phyloP scores from a whole-genome alignment of 1,284 basidiomycete species.

The Pterula multifida region DNA sequence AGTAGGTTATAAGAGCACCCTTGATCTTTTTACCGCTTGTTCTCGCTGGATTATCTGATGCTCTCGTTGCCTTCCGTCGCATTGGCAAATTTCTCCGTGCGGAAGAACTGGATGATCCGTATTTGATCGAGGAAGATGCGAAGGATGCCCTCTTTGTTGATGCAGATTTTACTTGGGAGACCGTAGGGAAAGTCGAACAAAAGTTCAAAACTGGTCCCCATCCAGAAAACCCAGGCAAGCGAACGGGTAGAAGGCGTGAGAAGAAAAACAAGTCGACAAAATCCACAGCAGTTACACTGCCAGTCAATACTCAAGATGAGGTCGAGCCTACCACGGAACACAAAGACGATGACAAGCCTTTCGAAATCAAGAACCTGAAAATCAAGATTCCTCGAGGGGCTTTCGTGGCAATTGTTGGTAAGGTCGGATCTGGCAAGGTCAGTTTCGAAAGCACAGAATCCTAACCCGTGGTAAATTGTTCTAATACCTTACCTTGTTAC shows the following conservation, averaged over 20 bases:
- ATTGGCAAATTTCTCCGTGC: constrained; percentile 36
- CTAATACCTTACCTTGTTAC: background rate
- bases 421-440: constrained; percentile 29
- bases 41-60: constrained; percentile 28
- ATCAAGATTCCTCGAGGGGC: constrained; percentile 24
- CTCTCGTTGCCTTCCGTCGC: constrained; percentile 36
- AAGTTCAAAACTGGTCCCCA: background rate
- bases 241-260: too few species aligned
- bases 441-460: too few species aligned
- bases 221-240: constrained; percentile 5
- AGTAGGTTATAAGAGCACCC: constrained; percentile 25
- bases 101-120: constrained; percentile 34
- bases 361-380: constrained; percentile 25
- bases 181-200: constrained; percentile 6
- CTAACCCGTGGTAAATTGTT: constrained; percentile 1
- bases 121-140: constrained; percentile 23
- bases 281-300: too few species aligned
- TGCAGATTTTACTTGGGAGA: constrained; percentile 48
- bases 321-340: constrained; percentile 8
- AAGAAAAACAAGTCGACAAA: constrained; percentile 8
- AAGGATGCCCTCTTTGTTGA: constrained; percentile 32
- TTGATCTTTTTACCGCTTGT: constrained; percentile 26
- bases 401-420: constrained; percentile 32
- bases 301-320: too few species aligned
- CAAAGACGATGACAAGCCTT: constrained; percentile 16